Base-by-base conservation (phyloP, 306 rosid genomes). In the Cyclanthera cordifolia region DNA sequence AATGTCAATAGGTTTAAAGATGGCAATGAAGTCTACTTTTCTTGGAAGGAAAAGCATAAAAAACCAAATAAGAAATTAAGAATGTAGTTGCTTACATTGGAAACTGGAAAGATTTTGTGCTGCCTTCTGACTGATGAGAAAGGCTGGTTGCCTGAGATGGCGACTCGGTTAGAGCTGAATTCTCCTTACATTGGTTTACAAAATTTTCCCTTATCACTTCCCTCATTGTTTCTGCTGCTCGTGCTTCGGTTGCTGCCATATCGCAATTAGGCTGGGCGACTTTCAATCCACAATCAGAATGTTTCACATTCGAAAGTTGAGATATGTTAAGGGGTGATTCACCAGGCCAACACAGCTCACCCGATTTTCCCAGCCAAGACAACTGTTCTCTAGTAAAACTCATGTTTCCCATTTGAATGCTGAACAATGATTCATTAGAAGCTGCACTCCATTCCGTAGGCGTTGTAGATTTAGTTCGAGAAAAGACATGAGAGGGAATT, bases 351-450 rank as follows among this genome's bases (percentile, higher is more conserved):
- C 73, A 87, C 45, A 81, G 72, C 72, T 84, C 88, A 2, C 83
- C 88, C 16, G 88, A 84, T 76, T 84, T 84, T 32, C 78, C 73
- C 1, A 75, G 15, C 77, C 73, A 81, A 7, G 39, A 9, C 47
- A 73, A 14, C 14, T 83, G 72, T 3, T 94, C 99, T 39, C 30
- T 83, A 12, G 89, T 83, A 83, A 94, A 94, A 71, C 99, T 94
- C 82, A 74, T 81, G 30, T 86, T 93, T 21, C 94, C 99, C 88
- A 80, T 79, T 66, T 90, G 87, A 69, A 94, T 94, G 85, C 97
- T 94, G 68, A 94, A 94, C 32, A 90, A 56, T 1, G 97, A 94
- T 49, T 90, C 99, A 58, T 86, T 90, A 0, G 99, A 93, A 30
- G 88, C 79, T 8, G 74, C 46, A 67, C 97, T 94, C 99, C 99